Base-by-base conservation (phyloP, 2,329 filamentous ascomycete genomes). In the Pseudovirgaria hyperparasitica region DNA sequence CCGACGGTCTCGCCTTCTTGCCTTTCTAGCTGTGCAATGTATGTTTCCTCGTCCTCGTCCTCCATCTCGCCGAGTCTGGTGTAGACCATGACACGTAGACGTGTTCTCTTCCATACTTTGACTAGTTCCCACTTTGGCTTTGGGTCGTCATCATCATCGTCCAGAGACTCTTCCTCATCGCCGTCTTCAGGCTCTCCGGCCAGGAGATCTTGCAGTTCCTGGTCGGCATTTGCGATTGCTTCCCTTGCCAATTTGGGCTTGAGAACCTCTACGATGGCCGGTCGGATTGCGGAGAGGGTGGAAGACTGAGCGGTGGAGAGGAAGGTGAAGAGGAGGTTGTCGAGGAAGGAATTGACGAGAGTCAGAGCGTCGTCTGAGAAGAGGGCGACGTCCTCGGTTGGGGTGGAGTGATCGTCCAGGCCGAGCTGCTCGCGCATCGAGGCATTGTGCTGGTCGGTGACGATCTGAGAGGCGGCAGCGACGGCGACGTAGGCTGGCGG, bases 51-150 rank as follows among this genome's bases (percentile, higher is more conserved):
- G 39, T 98, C 90, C 40, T 96, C 86, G 57, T 98, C 90, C 53
- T 98, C 92, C 68, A 98, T 76, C 47, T 98, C 87, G 23, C 90
- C 90, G 5, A 98, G 63, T 6, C 90, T 86, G 6, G 86, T 96
- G 52, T 96, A 96, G 13, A 98, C 87, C 90, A 98, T 98, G 52
- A 90, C 93, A 34, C 90, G 74, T 43, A 98, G 60, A 29, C 90
- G 74, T 0, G 86, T 90, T 39, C 90, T 72, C 60, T 92, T 94
- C 86, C 90, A 98, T 11, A 86, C 77, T 30, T 86, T 66, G 48
- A 94, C 82, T n/a, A 92, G 61, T 49, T 96, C 85, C 72, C 87
- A 96, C 39, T 78, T 72, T 2, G 65, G 64, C 8, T 58, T 37
- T 6, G 37, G 36, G 20, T 46, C 43, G 10, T 27, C 19, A 14